Conservation (phyloP, 2,329 filamentous ascomycete genomes). For the Cytospora piceae region DNA sequence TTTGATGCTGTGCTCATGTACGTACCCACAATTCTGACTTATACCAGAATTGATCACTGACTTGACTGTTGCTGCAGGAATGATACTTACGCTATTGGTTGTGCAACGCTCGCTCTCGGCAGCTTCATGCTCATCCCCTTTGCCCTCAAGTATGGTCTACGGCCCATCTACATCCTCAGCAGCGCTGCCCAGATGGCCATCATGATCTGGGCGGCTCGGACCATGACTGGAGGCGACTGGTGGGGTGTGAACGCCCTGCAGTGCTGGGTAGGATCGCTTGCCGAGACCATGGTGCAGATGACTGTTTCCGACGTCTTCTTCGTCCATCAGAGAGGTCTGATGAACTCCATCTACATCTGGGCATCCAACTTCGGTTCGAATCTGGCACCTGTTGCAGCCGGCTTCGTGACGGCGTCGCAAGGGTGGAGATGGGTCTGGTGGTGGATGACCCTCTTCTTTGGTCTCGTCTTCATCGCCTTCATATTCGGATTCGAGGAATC, state of each 20-base stretch:
- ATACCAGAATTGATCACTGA: not conserved
- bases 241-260: conserved; percentile 47
- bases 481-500: conserved; percentile 30
- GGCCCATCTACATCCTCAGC: conserved; percentile 50
- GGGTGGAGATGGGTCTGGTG: conserved; percentile 32
- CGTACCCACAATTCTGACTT: conserved; percentile 14
- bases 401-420: conserved; percentile 28
- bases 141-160: conserved; percentile 49
- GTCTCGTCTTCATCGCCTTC: conserved; percentile 19
- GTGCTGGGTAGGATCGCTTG: conserved; percentile 48
- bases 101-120: conserved; percentile 46
- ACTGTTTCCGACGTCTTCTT: conserved; percentile 54
- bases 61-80: conserved; percentile 41
- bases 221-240: conserved; percentile 46
- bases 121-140: conserved; percentile 49
- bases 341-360: conserved; percentile 52
- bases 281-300: conserved; percentile 50
- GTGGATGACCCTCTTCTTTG: conserved; percentile 30
- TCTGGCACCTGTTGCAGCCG: conserved; percentile 29
- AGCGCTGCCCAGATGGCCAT: conserved; percentile 43
- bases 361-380: conserved; percentile 40
- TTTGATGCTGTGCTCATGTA: conserved; percentile 40
- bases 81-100: conserved; percentile 49
- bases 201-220: conserved; percentile 47
- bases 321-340: conserved; percentile 49